These are phyloP conservation scores for Berberis vulgaris DNA, from an alignment of 164 flowering plant species.

Conservation along the genomic window DNA sequence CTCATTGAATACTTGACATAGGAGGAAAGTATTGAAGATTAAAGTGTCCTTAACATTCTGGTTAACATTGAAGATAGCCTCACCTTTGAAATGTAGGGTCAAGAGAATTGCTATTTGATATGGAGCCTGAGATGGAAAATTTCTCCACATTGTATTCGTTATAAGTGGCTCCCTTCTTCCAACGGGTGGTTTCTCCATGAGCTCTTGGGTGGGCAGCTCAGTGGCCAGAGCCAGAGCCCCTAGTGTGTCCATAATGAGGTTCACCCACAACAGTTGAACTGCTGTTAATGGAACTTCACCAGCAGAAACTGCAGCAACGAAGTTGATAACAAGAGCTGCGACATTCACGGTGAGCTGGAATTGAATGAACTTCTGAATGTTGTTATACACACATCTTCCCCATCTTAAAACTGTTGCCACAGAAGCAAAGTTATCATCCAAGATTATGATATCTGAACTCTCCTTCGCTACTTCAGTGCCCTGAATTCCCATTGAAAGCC, in stretches of 20 bases:
- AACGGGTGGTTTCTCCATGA: constrained; percentile 48
- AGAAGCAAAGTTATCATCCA: constrained; percentile 60
- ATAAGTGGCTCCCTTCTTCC: constrained; percentile 60
- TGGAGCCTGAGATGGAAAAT: constrained; percentile 49
- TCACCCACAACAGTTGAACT: constrained; percentile 72
- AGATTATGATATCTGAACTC: constrained; percentile 67
- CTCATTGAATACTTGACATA: constrained; percentile 59
- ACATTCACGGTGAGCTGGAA: constrained; percentile 71
- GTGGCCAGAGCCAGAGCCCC: constrained; percentile 80
- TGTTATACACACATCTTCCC: constrained; percentile 75
- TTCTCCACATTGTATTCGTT: constrained; percentile 78
- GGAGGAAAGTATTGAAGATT: constrained; percentile 68
- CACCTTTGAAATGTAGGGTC: constrained; percentile 49
- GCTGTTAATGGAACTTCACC: constrained; percentile 75
- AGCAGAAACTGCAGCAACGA: constrained; percentile 60
- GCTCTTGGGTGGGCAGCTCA: constrained; percentile 58
- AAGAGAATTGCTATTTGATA: constrained; percentile 58
- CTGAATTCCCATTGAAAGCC: constrained; percentile 77
- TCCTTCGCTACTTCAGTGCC: constrained; percentile 77
- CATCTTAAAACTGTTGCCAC: constrained; percentile 56
- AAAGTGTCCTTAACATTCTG: constrained; percentile 43
- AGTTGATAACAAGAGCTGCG: constrained; percentile 64
- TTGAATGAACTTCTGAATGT: constrained; percentile 73
- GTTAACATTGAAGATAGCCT: constrained; percentile 33
- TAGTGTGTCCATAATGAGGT: constrained; percentile 72